Evolutionary conservation across 495 filamentous ascomycete genomes (phyloP).

Genomic region (Pseudoneurospora amorphoporcata): DNA sequence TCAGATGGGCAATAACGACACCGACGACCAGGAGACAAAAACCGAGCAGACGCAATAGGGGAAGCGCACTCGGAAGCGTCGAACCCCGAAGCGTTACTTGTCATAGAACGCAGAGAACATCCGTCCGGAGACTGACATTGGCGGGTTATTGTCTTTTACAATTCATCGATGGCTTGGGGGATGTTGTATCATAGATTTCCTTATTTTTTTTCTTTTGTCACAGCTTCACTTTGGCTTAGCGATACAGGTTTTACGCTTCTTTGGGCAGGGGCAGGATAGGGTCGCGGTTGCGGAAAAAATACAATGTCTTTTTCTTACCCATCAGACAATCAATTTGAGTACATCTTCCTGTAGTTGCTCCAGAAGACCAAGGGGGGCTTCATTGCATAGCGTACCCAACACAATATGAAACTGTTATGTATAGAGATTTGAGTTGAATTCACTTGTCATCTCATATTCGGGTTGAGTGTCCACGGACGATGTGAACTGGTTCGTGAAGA

Average conservation of each 20-base stretch:
- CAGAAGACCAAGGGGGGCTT: background rate
- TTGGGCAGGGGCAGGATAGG: background rate
- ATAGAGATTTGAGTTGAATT: background rate
- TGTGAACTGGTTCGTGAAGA: background rate
- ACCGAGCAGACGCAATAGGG: constrained; percentile 11
- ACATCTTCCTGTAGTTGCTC: background rate
- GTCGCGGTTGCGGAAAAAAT: background rate
- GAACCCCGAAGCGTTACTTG: background rate
- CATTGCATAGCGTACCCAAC: background rate
- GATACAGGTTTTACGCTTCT: background rate
- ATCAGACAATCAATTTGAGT: background rate
- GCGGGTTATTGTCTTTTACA: background rate
- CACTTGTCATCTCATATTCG: background rate
- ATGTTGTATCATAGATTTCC: background rate
- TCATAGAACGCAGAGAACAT: background rate
- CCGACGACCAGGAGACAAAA: constrained; percentile 23
- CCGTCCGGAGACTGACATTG: background rate
- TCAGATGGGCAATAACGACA: constrained; percentile 33
- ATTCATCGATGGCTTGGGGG: background rate
- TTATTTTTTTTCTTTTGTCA: background rate
- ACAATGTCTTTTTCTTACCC: background rate
- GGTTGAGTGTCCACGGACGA: background rate
- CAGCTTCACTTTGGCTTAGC: background rate
- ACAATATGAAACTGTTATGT: background rate
- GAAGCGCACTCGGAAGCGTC: background rate